These are phyloP conservation scores for Lycium ferocissimum DNA, from an alignment of 257 asterid genomes.

Conservation along the genomic window DNA sequence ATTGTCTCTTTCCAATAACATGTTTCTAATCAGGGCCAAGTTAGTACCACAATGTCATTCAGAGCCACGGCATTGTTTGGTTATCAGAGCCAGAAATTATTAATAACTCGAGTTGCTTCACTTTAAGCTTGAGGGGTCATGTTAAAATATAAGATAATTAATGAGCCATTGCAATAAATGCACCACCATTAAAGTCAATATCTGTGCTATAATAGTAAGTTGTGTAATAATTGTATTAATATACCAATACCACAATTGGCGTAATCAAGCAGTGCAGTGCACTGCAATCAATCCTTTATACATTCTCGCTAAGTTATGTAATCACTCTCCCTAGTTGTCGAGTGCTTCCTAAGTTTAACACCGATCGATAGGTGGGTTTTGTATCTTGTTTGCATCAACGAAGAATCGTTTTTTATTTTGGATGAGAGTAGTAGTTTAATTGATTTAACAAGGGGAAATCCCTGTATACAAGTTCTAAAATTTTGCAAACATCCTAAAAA, in stretches of 20 bases:
- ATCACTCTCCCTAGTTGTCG: not conserved
- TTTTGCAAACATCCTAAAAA: not conserved
- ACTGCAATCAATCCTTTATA: not conserved
- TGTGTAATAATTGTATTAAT: not conserved
- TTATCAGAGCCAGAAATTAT: not conserved
- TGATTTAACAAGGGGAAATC: not conserved
- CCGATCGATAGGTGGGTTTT: not conserved
- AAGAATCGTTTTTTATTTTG: not conserved
- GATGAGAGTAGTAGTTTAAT: not conserved
- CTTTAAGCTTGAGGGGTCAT: not conserved
- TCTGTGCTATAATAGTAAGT: not conserved
- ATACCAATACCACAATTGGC: not conserved
- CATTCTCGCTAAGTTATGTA: not conserved
- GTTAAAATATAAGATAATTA: not conserved
- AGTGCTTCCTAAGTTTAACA: not conserved
- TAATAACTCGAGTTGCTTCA: not conserved
- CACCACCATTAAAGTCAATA: not conserved
- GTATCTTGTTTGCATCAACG: not conserved
- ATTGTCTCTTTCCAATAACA: not conserved
- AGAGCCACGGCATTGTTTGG: not conserved
- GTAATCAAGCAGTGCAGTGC: not conserved
- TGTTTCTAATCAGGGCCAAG: not conserved
- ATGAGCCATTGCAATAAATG: conserved; percentile 4
- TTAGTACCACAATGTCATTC: not conserved
- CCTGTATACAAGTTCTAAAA: not conserved